Evolutionary conservation across 169 alveolate species (phyloP), one percentile per base, ranked within the genome.

Genomic region (Eimeria falciformis): DNA sequence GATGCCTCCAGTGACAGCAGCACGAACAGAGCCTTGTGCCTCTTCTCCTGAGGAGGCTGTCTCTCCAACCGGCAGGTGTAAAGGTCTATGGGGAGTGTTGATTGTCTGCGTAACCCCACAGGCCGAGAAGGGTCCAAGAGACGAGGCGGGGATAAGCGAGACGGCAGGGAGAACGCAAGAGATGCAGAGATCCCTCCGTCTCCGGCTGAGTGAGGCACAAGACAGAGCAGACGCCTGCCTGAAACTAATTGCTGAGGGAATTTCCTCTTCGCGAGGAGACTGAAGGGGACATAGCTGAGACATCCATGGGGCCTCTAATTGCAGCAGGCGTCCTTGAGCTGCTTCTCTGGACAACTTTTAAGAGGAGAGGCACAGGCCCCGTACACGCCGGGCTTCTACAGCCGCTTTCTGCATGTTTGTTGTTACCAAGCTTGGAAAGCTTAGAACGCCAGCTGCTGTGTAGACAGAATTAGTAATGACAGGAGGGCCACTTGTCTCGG

Each of bases 121-220:
- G 3, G n/a, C 75, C 14, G 43, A 53, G 25, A 27, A 53, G 1
- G 62, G 56, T 25, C 78, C 53, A 46, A 37, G 55, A 14, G 43
- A 55, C 6, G 90, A 81, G 25, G 90, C 40, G 17, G 4, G 37
- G 58, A 3, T 81, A 40, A 81, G 77, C 33, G 90, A 81, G 90
- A n/a, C 29, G n/a, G 90, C 71, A 81, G 90, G 90, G 3, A 33
- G 77, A 29, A 46, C 56, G 23, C 78, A 81, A 58, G 78, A 81
- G 77, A 81, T 81, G 90, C 90, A 81, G 77, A 29, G 90, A 17
- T 56, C 55, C 37, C 90, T 81, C 45, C 90, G 90, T 43, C 77
- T 56, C 12, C 77, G 90, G 45, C 90, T 81, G 37, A 81, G 90
- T 18, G 90, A 81, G 47, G 90, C 90, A 18, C 90, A 81, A 65